Evolutionary conservation across 306 rosid species (phyloP).

Genomic region (Pterocarpus macrocarpus): DNA sequence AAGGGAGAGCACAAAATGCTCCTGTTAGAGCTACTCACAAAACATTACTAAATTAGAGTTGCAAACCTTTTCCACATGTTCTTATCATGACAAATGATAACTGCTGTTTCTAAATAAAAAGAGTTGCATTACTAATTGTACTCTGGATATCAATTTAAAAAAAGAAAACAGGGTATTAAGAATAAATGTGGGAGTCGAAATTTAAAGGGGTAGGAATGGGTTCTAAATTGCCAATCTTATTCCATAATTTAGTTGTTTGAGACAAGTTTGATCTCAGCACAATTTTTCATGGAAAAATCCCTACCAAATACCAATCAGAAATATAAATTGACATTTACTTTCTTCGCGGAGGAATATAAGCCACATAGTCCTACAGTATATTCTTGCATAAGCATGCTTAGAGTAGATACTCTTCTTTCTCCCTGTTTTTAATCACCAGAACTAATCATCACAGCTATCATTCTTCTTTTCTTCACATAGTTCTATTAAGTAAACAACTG

Average conservation of each 20-base stretch:
- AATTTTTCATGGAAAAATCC: not conserved
- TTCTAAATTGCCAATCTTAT: constrained; percentile 6
- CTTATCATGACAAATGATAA: constrained; percentile 17
- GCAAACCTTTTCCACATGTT: constrained; percentile 10
- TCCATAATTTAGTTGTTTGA: not conserved
- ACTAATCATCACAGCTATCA: not conserved
- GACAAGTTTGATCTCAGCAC: not conserved
- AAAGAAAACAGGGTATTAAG: constrained; percentile 5
- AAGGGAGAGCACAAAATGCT: not conserved
- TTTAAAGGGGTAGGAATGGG: not conserved
- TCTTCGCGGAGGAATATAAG: constrained; percentile 13
- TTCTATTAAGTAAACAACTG: constrained; percentile 12
- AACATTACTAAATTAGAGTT: constrained; percentile 9
- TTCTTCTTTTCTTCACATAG: constrained; percentile 24
- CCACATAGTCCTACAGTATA: constrained; percentile 9
- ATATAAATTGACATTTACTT: constrained; percentile 8
- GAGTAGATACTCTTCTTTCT: not conserved
- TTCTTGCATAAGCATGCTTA: constrained; percentile 5
- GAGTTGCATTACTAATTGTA: not conserved
- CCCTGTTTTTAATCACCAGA: not conserved
- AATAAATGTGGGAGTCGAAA: not conserved
- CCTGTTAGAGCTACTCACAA: constrained; percentile 15
- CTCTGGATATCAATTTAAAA: constrained; percentile 11
- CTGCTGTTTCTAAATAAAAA: not conserved
- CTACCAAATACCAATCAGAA: not conserved